Evolutionary conservation across 2,329 filamentous ascomycete species (phyloP), one percentile per base, ranked within the genome.

Genomic region (Cryphonectria nitschkei): DNA sequence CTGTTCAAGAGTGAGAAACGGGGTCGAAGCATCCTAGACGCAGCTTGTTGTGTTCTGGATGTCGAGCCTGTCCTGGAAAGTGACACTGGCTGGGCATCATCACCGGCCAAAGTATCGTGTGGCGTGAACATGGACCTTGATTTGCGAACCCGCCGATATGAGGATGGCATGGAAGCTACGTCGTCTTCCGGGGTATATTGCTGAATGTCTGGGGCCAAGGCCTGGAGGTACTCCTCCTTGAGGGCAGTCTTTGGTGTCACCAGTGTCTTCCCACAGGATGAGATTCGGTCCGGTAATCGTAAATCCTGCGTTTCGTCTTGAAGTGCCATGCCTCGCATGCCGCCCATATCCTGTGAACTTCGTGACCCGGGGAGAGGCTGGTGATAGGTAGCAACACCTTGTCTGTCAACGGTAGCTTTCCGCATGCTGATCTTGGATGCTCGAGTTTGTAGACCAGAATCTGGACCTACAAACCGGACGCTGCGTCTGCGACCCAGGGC

Each of bases 121-220:
- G 79, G 77, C 14, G 80, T 78, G 72, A 86, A 82, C 85, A 89
- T 85, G 0, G 88, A 90, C 70, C 81, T 85, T 1, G 87, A 87
- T 75, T 85, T 87, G 60, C 86, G 85, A 58, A 89, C 77, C 39
- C 81, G 83, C 63, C 83, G 82, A 74, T 83, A 86, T 0, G 85
- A 85, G 1, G 83, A 84, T 19, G 84, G 82, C 41, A 80, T 80
- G 3, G 86, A 86, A 1, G 81, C 81, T 43, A 83, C 77, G 67
- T 85, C 82, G 70, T 87, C 84, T 70, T 87, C 83, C 0, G 81
- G 81, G 5, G 81, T 84, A 75, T 84, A 86, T 68, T 82, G 81
- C 74, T 84, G 80, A 50, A 84, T 79, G 54, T 79, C 80, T 64
- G 79, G 77, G 65, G 79, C 76, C 68, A 83, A 74, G 46, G 79